Evolutionary conservation across 805 yeast genomes (phyloP).

Genomic region (Ogataea ramenticola): DNA sequence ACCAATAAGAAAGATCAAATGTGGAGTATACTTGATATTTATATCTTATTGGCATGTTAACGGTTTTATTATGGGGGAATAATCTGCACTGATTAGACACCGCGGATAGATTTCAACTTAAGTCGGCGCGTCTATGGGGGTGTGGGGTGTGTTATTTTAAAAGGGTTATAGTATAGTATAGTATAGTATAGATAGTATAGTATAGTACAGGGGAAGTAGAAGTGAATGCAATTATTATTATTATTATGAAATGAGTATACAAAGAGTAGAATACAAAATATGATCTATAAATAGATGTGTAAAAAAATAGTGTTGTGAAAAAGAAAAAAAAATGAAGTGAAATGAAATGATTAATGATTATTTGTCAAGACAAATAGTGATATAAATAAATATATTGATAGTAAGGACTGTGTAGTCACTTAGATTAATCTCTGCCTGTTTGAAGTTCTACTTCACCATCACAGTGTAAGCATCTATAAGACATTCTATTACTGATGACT

Average conservation of each 20-base stretch:
- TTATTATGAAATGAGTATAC: background rate
- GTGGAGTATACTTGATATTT: background rate
- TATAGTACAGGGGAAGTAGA: too few relatives aligned
- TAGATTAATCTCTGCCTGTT: conserved; percentile 9
- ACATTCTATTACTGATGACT: conserved; percentile 10
- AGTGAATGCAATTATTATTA: too few relatives aligned
- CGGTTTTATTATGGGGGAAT: too few relatives aligned
- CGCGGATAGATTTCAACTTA: background rate
- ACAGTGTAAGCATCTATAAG: conserved; percentile 52
- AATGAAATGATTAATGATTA: too few relatives aligned
- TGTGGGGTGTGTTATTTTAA: background rate
- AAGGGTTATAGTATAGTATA: too few relatives aligned
- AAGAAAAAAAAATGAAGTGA: too few relatives aligned
- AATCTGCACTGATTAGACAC: conserved; percentile 1
- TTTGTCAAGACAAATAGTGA: too few relatives aligned
- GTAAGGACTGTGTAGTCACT: background rate
- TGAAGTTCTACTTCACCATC: conserved; percentile 47
- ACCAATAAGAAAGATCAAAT: background rate
- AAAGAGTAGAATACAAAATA: background rate
- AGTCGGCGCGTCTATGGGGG: too few relatives aligned
- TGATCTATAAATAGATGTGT: background rate
- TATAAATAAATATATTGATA: background rate
- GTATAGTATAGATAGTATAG: too few relatives aligned
- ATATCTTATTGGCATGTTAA: background rate
- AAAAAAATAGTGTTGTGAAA: background rate